Conservation (phyloP, 805 yeast genomes). For the Saccharomycopsis sp. region DNA sequence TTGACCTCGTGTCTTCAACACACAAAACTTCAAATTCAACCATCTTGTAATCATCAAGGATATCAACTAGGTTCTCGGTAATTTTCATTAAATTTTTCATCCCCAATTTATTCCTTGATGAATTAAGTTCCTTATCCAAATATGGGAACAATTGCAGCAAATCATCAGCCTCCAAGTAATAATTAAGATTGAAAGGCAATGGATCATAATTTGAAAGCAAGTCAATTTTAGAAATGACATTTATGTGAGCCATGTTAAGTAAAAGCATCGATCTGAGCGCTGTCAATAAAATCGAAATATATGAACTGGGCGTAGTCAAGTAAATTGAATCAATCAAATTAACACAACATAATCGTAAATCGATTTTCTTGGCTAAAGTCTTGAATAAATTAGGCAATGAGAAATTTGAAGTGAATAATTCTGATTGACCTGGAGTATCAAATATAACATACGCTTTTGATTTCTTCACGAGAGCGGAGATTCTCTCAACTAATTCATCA, state of each 20-base stretch:
- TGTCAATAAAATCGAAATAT: constrained; percentile 70
- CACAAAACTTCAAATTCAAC: constrained; percentile 86
- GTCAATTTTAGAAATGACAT: constrained; percentile 90
- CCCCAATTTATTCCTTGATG: constrained; percentile 24
- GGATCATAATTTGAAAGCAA: constrained; percentile 68
- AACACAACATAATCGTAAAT: constrained; percentile 75
- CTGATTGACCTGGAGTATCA: constrained; percentile 96
- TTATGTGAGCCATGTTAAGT: constrained; percentile 85
- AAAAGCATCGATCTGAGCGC: constrained; percentile 90
- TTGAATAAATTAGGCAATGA: constrained; percentile 65
- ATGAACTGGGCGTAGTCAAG: constrained; percentile 81
- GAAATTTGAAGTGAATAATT: constrained; percentile 83
- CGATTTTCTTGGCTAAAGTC: constrained; percentile 53
- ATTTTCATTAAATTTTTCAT: constrained; percentile 41
- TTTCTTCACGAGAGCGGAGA: constrained; percentile 48
- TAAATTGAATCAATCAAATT: constrained; percentile 79
- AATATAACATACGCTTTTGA: constrained; percentile 63
- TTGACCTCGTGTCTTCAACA: constrained; percentile 84
- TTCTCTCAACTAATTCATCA: constrained; percentile 49
- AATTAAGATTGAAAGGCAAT: constrained; percentile 75
- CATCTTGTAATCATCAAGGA: constrained; percentile 80
- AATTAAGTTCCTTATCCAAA: constrained; percentile 50
- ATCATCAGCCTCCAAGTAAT: constrained; percentile 90
- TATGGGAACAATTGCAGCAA: constrained; percentile 58
- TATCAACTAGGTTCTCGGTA: constrained; percentile 71